Base-by-base conservation (phyloP, 805 yeast genomes). In the Monosporozyma servazzii region DNA sequence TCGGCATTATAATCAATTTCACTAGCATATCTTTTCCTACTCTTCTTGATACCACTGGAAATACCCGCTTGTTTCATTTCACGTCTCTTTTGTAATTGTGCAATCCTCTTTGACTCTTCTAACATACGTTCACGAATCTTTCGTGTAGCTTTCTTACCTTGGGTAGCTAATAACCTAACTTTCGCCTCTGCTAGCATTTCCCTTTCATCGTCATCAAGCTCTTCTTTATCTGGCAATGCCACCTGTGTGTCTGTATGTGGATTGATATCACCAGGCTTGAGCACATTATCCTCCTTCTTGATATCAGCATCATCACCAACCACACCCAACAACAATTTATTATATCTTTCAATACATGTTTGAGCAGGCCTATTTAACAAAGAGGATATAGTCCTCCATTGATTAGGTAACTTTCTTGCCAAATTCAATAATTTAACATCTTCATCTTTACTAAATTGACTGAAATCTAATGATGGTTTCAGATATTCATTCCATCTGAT, bases 101-200 rank as follows among this genome's bases (percentile, higher is more conserved):
- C 86, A 21, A 88, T 74, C 31, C 95, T 70, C 58, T 81, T 77
- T 53, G 88, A 85, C 61, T 89, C 95, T 48, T 82, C 86, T 45
- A 88, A 70, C 77, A 86, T 76, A 48, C 93, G 72, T 64, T 91
- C 98, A 52, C 97, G 73, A 2, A 84, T 87, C 63, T 90, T 88
- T 53, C 98, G 70, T 53, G 90, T 87, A 0, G 97, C 96, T 67
- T 91, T 91, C 58, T 90, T 89, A 53, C 98, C 99, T 65, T 86
- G 88, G 0, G 97, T 89, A 60, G 88, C 90, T 11, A 95, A 87
- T 56, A 91, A 71, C 58, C 99, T 77, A 1, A 96, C 96, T 47
- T 84, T 77, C 0, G 99, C 99, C 64, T 93, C 99, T n/a, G 88
- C 80, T 7, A 90, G 67, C 96, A 90, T 88, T 65, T 91, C 97